A percentile compares a stretch with the other conserved stretches of the same genome.
Evolutionary conservation across 2,329 filamentous ascomycete species (phyloP).

Genomic region (Xylariales sp.): DNA sequence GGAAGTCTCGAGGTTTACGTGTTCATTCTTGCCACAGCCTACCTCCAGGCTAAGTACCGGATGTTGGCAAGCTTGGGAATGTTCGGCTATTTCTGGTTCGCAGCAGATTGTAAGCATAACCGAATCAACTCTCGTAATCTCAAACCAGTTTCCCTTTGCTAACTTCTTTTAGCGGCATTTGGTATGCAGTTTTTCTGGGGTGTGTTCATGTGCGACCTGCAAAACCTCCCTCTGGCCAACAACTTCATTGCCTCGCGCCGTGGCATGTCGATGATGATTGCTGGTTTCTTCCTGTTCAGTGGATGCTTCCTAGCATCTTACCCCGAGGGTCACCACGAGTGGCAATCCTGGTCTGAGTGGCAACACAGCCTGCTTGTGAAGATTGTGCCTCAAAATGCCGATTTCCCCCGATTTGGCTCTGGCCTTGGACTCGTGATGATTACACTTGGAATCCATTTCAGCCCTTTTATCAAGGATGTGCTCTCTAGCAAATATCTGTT

Average conservation of each 20-base stretch:
- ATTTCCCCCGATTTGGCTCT: conserved; percentile 37
- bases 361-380: conserved; percentile 36
- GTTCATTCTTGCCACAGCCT: conserved; percentile 45
- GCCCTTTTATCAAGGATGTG: conserved; percentile 38
- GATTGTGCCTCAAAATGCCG: conserved; percentile 41
- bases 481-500: conserved; percentile 52
- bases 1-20: conserved; percentile 52
- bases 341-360: conserved; percentile 48
- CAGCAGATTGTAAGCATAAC: conserved; percentile 21
- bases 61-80: conserved; percentile 41
- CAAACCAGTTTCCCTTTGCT: conserved; percentile 4
- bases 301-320: conserved; percentile 57
- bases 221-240: conserved; percentile 41
- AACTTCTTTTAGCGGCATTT: conserved; percentile 30
- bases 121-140: not conserved
- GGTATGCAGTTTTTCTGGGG: conserved; percentile 59
- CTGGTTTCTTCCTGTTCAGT: conserved; percentile 42
- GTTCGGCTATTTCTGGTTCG: conserved; percentile 45
- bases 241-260: conserved; percentile 41
- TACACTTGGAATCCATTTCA: conserved; percentile 26
- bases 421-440: conserved; percentile 28
- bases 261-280: conserved; percentile 37
- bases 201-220: conserved; percentile 57
- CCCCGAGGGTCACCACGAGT: conserved; percentile 50
- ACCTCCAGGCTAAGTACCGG: conserved; percentile 43